Base-by-base conservation (phyloP, 2,329 filamentous ascomycete genomes). In the Fusarium sp. region DNA sequence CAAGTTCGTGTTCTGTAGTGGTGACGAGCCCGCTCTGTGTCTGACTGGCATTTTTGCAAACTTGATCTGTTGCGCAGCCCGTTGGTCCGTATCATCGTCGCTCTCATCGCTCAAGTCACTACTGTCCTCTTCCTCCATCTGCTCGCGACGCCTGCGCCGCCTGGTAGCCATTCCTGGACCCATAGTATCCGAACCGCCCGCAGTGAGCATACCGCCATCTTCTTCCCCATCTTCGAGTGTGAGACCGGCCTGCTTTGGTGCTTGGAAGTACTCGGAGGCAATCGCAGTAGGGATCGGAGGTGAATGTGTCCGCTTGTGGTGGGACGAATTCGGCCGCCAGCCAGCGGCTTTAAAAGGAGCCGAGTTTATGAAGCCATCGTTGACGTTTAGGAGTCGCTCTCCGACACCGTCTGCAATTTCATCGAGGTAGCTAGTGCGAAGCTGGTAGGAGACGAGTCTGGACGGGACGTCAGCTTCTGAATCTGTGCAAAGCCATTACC, bases 21-120 rank as follows among this genome's bases (percentile, higher is more conserved):
- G 96, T 54, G 96, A 98, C 2, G 95, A 98, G 17, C 94, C 96
- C 32, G 95, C 94, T 63, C 96, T 91, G 75, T 91, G 91, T 36
- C 95, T 90, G 48, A 98, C 89, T 3, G 96, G 96, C 94, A 98
- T 96, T 83, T 98, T 98, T 55, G 93, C 91, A 82, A 99, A 99
- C 80, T 96, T 95, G 81, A 98, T 98, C 81, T 97, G 94, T 80
- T 97, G 94, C 6, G 93, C 92, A 50, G 93, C 92, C 62, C 94
- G 91, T 70, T 91, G 88, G 64, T 94, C 92, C 3, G 89, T 87
- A 59, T 95, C 93, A 30, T 95, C 93, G 57, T 96, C 94, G 77
- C 93, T 96, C 75, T 96, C 93, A 77, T 96, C 94, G 80, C 92
- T 95, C 61, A 96, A 84, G 77, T 96, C 94, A 79, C 93, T 95